phyloP scores from a whole-genome alignment of 2,329 filamentous ascomycete species.

The Dactylonectria macrodidyma region DNA sequence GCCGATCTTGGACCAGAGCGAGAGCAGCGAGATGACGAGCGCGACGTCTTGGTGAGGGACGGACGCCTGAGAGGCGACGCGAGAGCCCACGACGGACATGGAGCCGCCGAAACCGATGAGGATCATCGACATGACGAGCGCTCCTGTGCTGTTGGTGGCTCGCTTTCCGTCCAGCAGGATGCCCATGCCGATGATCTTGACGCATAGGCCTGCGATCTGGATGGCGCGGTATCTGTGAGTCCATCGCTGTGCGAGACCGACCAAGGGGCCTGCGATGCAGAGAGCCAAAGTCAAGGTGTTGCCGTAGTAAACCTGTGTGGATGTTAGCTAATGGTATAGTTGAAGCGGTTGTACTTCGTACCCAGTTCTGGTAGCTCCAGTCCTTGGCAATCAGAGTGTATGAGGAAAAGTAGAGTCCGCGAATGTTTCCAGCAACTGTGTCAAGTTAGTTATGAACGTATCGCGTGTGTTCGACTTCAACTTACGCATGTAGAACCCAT shows the following conservation, averaged over 20 bases:
- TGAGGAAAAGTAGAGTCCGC: slow-evolving; percentile 51
- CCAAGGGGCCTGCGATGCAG: slow-evolving; percentile 52
- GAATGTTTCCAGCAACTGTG: slow-evolving; percentile 50
- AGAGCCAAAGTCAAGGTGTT: slow-evolving; percentile 54
- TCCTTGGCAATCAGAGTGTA: slow-evolving; percentile 54
- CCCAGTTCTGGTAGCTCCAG: slow-evolving; percentile 54
- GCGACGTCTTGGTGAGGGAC: slow-evolving; percentile 57
- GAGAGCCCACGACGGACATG: slow-evolving; percentile 54
- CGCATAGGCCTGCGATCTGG: slow-evolving; percentile 53
- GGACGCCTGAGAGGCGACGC: slow-evolving; percentile 56
- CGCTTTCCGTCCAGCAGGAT: slow-evolving; percentile 49
- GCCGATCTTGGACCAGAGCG: slow-evolving; percentile 55
- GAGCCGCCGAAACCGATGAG: slow-evolving; percentile 54
- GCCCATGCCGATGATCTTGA: slow-evolving; percentile 55
- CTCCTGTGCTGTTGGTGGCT: slow-evolving; percentile 49
- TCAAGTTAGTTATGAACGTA: slow-evolving; percentile 6
- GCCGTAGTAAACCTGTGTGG: slow-evolving; percentile 45
- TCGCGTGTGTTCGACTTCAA: neutral
- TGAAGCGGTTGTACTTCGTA: slow-evolving; percentile 23
- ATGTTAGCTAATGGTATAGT: neutral
- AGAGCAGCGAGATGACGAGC: slow-evolving; percentile 51
- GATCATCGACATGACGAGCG: slow-evolving; percentile 50
- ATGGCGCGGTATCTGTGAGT: slow-evolving; percentile 58
- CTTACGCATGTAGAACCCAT: slow-evolving; percentile 49
- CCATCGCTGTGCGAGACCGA: slow-evolving; percentile 50